Base-by-base conservation (phyloP, 2,329 filamentous ascomycete species). In the Neocatenulostroma microsporum region DNA sequence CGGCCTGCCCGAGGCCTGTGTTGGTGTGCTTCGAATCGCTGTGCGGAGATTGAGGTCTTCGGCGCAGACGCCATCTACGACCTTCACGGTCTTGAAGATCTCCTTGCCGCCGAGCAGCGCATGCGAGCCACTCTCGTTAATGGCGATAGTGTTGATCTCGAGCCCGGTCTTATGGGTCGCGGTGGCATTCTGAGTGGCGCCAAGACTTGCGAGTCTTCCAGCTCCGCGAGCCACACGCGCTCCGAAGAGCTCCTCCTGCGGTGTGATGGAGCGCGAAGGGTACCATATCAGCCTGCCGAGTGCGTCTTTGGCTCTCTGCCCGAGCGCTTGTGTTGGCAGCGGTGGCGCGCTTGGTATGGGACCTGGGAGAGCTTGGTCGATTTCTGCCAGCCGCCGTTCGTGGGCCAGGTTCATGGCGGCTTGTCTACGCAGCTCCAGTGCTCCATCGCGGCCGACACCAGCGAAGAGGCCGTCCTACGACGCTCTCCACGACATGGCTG, bases 31-130 rank as follows among this genome's bases (percentile, higher is more conserved):
- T 50, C 73, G 69, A 46, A 80, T 73, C 21, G 73, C 70, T 46
- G 74, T 68, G 41, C 76, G 73, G 45, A 81, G 67, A 53, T 81
- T 80, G 57, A 74, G 69, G 44, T 80, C 76, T 54, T 81, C 77
- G 37, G 69, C 68, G 28, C 74, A 76, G 42, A 70, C 66, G 39
- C 73, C 70, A 29, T 72, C 65, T 32, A 57, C 55, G 36, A 80
- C 69, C 34, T 69, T 70, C 44, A 81, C 69, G 2, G 76, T 80
- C 58, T 79, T 79, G 50, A 81, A 69, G 39, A 81, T 79, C 47
- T 80, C 75, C 45, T 74, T 74, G 35, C 77, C 77, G 27, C 74
- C 77, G 46, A 81, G 68, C 37, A 81, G 67, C 36, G 76, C 77
- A 64, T 79, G 76, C 41, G 74, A 79, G 40, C 70, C 67, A 38